A percentile compares a stretch with the other conserved stretches of the same genome.
phyloP scores from a whole-genome alignment of 768 basidiomycete genomes.

The Leccinum ochraceum region DNA sequence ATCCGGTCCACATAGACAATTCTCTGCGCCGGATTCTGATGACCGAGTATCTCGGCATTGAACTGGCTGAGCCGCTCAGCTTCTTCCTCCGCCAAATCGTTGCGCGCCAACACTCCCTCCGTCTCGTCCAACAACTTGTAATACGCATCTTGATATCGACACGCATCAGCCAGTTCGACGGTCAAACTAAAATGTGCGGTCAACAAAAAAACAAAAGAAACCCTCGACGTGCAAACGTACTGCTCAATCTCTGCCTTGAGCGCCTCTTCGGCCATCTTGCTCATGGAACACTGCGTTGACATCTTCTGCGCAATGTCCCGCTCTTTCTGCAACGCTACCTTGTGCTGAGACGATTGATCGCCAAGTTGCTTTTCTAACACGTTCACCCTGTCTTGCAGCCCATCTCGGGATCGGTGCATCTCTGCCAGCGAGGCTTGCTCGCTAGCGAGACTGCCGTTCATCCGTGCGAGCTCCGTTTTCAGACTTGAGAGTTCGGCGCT shows the following conservation, averaged over 20 bases:
- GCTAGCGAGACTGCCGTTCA: constrained; percentile 21
- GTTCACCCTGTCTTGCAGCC: constrained; percentile 29
- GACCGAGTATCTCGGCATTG: constrained; percentile 85
- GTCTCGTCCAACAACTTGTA: constrained; percentile 63
- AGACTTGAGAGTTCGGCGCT: constrained; percentile 42
- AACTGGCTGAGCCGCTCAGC: constrained; percentile 71
- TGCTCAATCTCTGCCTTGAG: constrained; percentile 67
- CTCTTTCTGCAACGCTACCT: constrained; percentile 45
- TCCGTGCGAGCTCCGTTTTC: constrained; percentile 37
- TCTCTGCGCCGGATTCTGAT: constrained; percentile 81
- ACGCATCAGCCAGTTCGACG: constrained; percentile 57
- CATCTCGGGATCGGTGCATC: constrained; percentile 21
- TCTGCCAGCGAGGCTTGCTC: constrained; percentile 23
- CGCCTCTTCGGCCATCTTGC: constrained; percentile 64
- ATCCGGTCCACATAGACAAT: constrained; percentile 88
- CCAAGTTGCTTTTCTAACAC: constrained; percentile 29
- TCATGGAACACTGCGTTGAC: constrained; percentile 51
- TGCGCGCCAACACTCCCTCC: constrained; percentile 61
- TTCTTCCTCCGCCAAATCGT: constrained; percentile 80
- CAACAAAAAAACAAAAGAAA: background rate
- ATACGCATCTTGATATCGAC: constrained; percentile 73
- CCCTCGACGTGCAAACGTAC: constrained; percentile 42
- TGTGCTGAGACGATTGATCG: constrained; percentile 36
- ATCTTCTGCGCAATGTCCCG: constrained; percentile 49
- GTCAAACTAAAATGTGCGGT: constrained; percentile 36